These are phyloP conservation scores for Pezizomycotina sp. DNA, from an alignment of 2,329 filamentous ascomycete species.

Conservation along the genomic window DNA sequence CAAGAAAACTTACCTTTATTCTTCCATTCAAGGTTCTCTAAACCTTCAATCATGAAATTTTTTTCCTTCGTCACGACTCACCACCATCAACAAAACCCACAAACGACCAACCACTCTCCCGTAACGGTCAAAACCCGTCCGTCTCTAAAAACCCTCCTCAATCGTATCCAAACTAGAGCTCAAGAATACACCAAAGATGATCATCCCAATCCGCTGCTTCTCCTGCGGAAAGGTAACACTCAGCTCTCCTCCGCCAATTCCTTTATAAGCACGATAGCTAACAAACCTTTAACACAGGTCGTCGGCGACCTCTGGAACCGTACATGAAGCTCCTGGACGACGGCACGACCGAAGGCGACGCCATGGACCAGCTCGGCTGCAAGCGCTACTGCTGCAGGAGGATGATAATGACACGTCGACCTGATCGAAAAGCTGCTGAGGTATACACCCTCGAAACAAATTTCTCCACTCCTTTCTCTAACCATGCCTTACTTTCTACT, in stretches of 20 bases:
- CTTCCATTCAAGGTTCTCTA: too few species aligned
- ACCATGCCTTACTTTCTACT: too few species aligned
- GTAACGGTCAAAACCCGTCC: too few species aligned
- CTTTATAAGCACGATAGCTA: constrained; percentile 7
- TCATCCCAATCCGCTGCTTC: constrained; percentile 96
- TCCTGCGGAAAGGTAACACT: constrained; percentile 99
- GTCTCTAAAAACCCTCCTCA: too few species aligned
- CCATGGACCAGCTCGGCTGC: constrained; percentile 85
- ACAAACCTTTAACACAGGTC: constrained; percentile 43
- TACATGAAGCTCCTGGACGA: constrained; percentile 71
- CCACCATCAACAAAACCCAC: too few species aligned
- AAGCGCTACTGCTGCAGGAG: constrained; percentile 96
- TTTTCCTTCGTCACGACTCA: too few species aligned
- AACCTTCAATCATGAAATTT: too few species aligned
- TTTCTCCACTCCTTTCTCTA: too few species aligned
- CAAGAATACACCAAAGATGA: too few species aligned
- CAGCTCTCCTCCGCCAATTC: constrained; percentile 20
- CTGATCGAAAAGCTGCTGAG: constrained; percentile 95
- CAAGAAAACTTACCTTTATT: too few species aligned
- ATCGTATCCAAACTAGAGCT: too few species aligned
- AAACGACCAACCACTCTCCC: too few species aligned
- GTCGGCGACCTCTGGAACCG: constrained; percentile 90
- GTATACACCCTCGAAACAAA: constrained; percentile 36
- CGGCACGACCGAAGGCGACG: constrained; percentile 60
- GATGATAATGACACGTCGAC: constrained; percentile 99